A percentile compares a stretch with the other conserved stretches of the same genome.
Evolutionary conservation across 371 early-diverging fungal species (phyloP).

Genomic region (Mucor lusitanicus): DNA sequence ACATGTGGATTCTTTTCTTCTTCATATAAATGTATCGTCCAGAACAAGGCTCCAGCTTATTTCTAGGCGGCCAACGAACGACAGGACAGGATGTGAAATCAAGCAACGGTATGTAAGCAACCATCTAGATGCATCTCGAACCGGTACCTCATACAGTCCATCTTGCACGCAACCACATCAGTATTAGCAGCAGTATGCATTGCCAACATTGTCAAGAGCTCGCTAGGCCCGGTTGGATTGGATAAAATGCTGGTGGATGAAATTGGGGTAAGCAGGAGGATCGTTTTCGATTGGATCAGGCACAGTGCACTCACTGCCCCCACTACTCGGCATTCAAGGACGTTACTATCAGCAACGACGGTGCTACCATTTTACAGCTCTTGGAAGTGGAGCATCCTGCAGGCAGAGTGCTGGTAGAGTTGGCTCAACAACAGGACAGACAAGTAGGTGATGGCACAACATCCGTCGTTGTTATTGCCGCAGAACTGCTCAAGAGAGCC

Average conservation of each 20-base stretch:
- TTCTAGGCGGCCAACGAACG: conserved; percentile 89
- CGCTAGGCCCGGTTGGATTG: conserved; percentile 99
- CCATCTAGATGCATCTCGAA: too few relatives aligned
- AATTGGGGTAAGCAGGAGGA: conserved; percentile 97
- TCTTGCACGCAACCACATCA: too few relatives aligned
- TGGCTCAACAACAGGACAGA: conserved; percentile 99
- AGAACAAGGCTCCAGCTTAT: conserved; percentile 27
- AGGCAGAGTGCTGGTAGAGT: conserved; percentile 96
- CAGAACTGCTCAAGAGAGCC: conserved; percentile 95
- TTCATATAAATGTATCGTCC: conserved; percentile 7
- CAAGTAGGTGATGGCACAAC: conserved; percentile 99
- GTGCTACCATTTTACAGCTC: conserved; percentile 98
- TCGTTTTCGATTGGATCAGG: too few relatives aligned
- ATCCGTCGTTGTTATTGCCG: conserved; percentile 98
- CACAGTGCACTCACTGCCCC: too few relatives aligned
- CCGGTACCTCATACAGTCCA: too few relatives aligned
- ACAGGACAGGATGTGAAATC: conserved; percentile 92
- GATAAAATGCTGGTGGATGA: conserved; percentile 99
- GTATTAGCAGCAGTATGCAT: conserved; percentile 82
- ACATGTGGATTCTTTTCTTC: too few relatives aligned
- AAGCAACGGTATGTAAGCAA: too few relatives aligned
- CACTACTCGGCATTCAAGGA: too few relatives aligned
- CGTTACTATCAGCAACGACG: conserved; percentile 99
- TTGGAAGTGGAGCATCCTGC: conserved; percentile 99
- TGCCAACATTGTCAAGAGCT: conserved; percentile 98